These are phyloP conservation scores for Dictyostelium citrinum DNA, from an alignment of 78 protist genomes.

Conservation along the genomic window DNA sequence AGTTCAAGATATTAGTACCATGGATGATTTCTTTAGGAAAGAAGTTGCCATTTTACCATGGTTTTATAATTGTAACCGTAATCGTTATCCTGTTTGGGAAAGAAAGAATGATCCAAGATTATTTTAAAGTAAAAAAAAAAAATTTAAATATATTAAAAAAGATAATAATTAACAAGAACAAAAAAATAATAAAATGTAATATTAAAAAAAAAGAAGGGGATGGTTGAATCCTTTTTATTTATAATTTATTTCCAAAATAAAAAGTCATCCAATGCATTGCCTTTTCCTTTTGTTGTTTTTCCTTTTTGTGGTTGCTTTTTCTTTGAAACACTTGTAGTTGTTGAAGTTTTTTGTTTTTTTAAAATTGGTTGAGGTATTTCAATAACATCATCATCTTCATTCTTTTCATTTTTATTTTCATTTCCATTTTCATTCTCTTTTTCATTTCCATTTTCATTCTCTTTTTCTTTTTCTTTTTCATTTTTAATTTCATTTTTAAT, in stretches of 20 bases:
- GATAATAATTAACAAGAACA: no score
- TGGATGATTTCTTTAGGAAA: not conserved
- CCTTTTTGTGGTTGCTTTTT: not conserved
- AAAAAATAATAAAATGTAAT: no score
- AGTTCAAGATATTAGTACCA: not conserved
- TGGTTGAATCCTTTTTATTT: not conserved
- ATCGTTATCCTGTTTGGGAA: constrained; percentile 13
- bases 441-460: not conserved
- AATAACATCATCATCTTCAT: not conserved
- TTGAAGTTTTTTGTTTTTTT: not conserved
- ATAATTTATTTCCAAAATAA: not conserved
- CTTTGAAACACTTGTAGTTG: not conserved
- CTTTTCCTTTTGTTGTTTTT: not conserved
- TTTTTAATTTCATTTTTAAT: not conserved
- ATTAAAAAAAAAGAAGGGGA: no score
- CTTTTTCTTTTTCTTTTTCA: not conserved
- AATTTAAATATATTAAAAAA: no score
- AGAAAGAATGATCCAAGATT: not conserved
- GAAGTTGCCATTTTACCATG: not conserved
- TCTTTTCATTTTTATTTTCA: not conserved
- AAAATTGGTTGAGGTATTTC: not conserved
- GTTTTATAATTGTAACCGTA: not conserved
- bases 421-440: no score
- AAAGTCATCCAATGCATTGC: not conserved
- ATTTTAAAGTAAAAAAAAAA: not conserved